Conservation (phyloP, 331 rosid genomes). For the Prunus yedoensis region DNA sequence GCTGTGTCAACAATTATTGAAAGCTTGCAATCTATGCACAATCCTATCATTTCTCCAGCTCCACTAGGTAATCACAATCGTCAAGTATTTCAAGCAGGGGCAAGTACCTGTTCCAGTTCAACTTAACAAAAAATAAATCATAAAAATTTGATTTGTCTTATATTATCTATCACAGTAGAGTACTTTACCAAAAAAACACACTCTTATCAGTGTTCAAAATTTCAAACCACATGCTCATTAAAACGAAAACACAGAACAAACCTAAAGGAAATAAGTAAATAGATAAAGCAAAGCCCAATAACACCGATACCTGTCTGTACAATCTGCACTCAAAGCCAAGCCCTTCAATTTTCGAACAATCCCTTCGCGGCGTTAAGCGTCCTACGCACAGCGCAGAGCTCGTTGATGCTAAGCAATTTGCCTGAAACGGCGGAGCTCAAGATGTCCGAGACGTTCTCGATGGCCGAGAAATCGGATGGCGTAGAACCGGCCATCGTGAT, state of each 20-base stretch:
- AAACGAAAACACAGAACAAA: background rate
- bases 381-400: slow-evolving; percentile 68
- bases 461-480: slow-evolving; percentile 47
- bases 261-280: slow-evolving; percentile 1
- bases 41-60: slow-evolving; percentile 63
- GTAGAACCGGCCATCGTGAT: slow-evolving; percentile 29
- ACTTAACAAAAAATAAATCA: slow-evolving; percentile 21
- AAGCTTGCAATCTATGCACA: slow-evolving; percentile 76
- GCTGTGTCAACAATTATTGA: slow-evolving; percentile 72
- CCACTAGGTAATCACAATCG: slow-evolving; percentile 63
- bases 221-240: background rate
- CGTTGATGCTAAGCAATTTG: slow-evolving; percentile 53
- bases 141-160: background rate
- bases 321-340: slow-evolving; percentile 31
- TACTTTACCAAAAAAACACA: background rate
- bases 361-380: slow-evolving; percentile 64
- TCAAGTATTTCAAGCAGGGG: slow-evolving; percentile 74
- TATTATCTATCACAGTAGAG: background rate
- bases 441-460: slow-evolving; percentile 64
- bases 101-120: slow-evolving; percentile 63
- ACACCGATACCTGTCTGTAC: slow-evolving; percentile 45
- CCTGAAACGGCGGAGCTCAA: slow-evolving; percentile 57
- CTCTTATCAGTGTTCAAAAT: background rate
- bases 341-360: slow-evolving; percentile 45
- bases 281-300: background rate